These are phyloP conservation scores for Fraxinus cuspidata DNA, from an alignment of 257 asterid genomes.

Conservation along the genomic window DNA sequence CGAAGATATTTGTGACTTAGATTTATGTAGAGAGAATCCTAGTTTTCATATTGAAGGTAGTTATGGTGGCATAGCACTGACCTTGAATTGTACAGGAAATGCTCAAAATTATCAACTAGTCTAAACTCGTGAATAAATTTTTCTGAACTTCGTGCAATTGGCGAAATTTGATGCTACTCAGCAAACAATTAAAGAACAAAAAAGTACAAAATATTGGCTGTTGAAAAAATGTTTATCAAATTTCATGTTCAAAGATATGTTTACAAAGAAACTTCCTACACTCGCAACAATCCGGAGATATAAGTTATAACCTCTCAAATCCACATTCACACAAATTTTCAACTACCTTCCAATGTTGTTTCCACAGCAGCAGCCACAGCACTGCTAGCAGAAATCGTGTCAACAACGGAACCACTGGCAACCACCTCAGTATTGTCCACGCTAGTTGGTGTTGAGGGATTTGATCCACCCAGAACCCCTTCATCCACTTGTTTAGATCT, in stretches of 20 bases:
- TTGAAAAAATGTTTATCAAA: background rate
- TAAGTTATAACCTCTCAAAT: background rate
- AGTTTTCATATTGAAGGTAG: background rate
- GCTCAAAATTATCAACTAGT: too few relatives aligned
- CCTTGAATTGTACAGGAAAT: too few relatives aligned
- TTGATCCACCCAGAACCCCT: slow-evolving; percentile 33
- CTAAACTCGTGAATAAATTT: too few relatives aligned
- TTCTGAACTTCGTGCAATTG: too few relatives aligned
- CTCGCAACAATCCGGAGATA: background rate
- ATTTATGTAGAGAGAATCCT: background rate
- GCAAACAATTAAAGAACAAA: background rate
- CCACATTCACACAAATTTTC: background rate
- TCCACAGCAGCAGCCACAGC: slow-evolving; percentile 12
- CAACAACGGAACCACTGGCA: slow-evolving; percentile 12
- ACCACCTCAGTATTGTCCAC: slow-evolving; percentile 29
- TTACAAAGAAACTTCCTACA: background rate
- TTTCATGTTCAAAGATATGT: background rate
- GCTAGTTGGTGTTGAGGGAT: slow-evolving; percentile 30
- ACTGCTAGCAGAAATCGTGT: slow-evolving; percentile 16
- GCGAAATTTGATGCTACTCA: background rate
- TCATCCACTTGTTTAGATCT: slow-evolving; percentile 50
- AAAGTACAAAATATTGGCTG: background rate
- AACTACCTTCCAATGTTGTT: background rate
- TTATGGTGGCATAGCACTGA: too few relatives aligned
- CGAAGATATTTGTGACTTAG: background rate